phyloP scores from a whole-genome alignment of 129 eudicot species.

The Cynara cardunculus region DNA sequence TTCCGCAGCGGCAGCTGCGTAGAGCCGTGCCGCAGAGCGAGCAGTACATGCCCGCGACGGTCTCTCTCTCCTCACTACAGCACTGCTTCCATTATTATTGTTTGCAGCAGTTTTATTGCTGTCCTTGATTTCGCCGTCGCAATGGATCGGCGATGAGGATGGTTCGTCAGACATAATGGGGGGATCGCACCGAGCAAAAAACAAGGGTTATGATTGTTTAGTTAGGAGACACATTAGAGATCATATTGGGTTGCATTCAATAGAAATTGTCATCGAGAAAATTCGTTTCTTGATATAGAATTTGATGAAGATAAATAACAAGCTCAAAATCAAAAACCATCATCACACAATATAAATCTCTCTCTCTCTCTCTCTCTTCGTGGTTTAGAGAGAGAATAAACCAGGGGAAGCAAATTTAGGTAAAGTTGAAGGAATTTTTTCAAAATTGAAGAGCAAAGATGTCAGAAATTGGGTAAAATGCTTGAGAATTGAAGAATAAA shows the following conservation, averaged over 20 bases:
- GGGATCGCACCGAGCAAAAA: slow-evolving; percentile 41
- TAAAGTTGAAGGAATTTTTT: background rate
- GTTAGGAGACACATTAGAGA: slow-evolving; percentile 37
- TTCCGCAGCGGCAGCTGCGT: slow-evolving; percentile 73
- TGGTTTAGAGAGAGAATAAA: slow-evolving; percentile 3
- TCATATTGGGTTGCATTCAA: slow-evolving; percentile 50
- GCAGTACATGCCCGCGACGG: slow-evolving; percentile 92
- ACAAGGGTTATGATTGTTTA: slow-evolving; percentile 22
- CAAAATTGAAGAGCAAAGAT: background rate
- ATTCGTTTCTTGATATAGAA: background rate
- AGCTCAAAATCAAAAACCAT: slow-evolving; percentile 1
- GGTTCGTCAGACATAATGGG: slow-evolving; percentile 41
- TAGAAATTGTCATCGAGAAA: background rate
- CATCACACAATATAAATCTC: background rate
- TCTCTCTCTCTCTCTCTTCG: slow-evolving; percentile 9
- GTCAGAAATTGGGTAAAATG: slow-evolving; percentile 13
- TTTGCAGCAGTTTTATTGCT: slow-evolving; percentile 1
- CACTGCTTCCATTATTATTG: slow-evolving; percentile 13
- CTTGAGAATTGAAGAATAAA: background rate
- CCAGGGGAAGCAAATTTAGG: background rate
- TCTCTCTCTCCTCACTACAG: slow-evolving; percentile 70
- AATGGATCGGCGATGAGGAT: slow-evolving; percentile 54
- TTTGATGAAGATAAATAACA: background rate
- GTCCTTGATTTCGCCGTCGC: slow-evolving; percentile 20
- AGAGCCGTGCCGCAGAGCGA: slow-evolving; percentile 59